phyloP scores from a whole-genome alignment of 2,329 filamentous ascomycete genomes.

The Stylonectria norvegica region DNA sequence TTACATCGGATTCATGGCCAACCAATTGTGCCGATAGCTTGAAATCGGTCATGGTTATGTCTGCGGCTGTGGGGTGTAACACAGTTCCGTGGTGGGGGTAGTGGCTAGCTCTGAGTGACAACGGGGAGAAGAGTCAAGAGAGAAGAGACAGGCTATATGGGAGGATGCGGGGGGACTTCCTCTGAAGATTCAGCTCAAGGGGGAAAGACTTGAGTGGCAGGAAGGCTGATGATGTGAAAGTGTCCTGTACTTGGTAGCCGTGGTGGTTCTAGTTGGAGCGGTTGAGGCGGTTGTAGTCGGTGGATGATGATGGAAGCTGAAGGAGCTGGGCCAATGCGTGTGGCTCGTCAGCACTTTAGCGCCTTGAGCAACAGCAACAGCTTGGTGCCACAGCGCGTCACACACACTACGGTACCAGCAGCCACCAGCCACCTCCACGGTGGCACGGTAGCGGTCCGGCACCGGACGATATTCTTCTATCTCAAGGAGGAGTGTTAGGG shows the following conservation, averaged over 20 bases:
- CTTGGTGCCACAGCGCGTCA: conserved; percentile 28
- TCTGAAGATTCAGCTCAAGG: too few species aligned
- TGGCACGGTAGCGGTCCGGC: too few species aligned
- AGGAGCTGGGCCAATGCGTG: conserved; percentile 13
- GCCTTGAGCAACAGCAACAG: too few species aligned
- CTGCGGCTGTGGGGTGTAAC: conserved; percentile 11
- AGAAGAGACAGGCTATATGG: conserved; percentile 8
- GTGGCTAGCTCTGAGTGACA: conserved; percentile 7
- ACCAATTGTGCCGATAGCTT: conserved; percentile 87
- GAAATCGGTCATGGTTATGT: conserved; percentile 63
- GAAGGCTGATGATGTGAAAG: too few species aligned
- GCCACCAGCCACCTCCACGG: conserved; percentile 22
- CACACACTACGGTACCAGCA: conserved; percentile 10
- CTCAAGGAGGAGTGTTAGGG: too few species aligned
- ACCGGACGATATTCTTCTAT: too few species aligned
- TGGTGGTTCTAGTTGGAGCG: too few species aligned
- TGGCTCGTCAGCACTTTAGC: too few species aligned
- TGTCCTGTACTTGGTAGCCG: too few species aligned
- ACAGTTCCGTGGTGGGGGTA: conserved; percentile 10
- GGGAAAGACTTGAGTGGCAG: too few species aligned
- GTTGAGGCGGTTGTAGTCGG: conserved; percentile 2
- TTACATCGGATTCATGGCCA: conserved; percentile 91
- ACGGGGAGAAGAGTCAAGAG: too few species aligned
- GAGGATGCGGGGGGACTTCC: background rate
- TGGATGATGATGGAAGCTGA: conserved; percentile 30